A percentile compares a stretch with the other conserved stretches of the same genome.
Evolutionary conservation across 1,139 yeast genomes (phyloP).

Genomic region (Saccharomycopsis crataegensis): DNA sequence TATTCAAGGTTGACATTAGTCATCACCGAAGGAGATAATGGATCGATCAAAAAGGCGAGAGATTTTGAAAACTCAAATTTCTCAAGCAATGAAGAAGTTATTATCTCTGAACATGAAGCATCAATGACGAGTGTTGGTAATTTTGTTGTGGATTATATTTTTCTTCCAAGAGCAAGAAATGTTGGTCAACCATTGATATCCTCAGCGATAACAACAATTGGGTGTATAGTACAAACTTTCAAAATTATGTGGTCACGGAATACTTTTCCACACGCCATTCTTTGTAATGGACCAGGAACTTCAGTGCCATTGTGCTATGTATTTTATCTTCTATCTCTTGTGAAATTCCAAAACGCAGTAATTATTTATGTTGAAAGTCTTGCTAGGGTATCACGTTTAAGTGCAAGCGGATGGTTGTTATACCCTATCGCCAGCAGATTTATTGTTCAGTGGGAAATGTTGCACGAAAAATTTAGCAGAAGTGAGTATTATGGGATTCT

Average conservation of each 20-base stretch:
- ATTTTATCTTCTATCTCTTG: slow-evolving; percentile 39
- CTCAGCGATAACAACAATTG: slow-evolving; percentile 46
- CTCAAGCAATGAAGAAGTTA: too few relatives aligned
- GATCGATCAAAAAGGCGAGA: slow-evolving; percentile 47
- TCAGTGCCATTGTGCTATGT: slow-evolving; percentile 68
- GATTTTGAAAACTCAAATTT: slow-evolving; percentile 24
- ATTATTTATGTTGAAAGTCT: slow-evolving; percentile 81
- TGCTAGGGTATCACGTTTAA: slow-evolving; percentile 72
- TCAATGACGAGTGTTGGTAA: slow-evolving; percentile 19
- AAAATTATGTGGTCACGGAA: slow-evolving; percentile 22
- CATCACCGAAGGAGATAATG: slow-evolving; percentile 40
- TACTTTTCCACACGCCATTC: slow-evolving; percentile 43
- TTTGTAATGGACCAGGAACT: slow-evolving; percentile 94
- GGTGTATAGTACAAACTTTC: slow-evolving; percentile 28
- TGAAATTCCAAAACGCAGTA: slow-evolving; percentile 23
- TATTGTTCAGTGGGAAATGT: slow-evolving; percentile 83
- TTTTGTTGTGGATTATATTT: slow-evolving; percentile 28
- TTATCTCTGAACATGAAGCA: slow-evolving; percentile 25
- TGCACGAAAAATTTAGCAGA: slow-evolving; percentile 46
- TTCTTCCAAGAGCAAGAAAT: slow-evolving; percentile 65
- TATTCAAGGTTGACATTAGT: slow-evolving; percentile 27
- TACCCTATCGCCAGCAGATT: slow-evolving; percentile 69
- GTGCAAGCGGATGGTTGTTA: slow-evolving; percentile 68
- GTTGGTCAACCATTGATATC: slow-evolving; percentile 58
- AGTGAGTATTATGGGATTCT: slow-evolving; percentile 76